These are phyloP conservation scores for Aspergillus floridensis DNA, from an alignment of 2,329 filamentous ascomycete species.

Conservation along the genomic window DNA sequence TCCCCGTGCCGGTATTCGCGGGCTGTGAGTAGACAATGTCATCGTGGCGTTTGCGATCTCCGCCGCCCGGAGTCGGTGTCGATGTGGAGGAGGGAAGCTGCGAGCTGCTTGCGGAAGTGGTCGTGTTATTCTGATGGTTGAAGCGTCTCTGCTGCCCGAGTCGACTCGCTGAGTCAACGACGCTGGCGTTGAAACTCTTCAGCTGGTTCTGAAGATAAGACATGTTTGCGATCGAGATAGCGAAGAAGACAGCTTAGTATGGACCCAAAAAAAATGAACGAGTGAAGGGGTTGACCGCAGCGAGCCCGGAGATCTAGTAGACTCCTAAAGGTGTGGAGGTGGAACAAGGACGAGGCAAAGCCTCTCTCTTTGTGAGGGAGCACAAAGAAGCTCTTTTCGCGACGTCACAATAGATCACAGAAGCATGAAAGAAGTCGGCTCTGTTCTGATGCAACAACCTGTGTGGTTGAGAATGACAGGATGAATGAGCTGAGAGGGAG, in stretches of 20 bases:
- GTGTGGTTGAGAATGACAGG: neutral
- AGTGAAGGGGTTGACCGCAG: neutral
- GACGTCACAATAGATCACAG: slow-evolving; percentile 8
- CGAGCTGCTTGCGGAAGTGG: slow-evolving; percentile 60
- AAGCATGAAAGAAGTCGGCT: neutral
- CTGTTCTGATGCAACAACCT: neutral
- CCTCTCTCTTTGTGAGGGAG: slow-evolving; percentile 16
- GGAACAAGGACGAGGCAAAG: slow-evolving; percentile 10
- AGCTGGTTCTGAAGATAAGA: slow-evolving; percentile 67
- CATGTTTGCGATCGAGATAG: slow-evolving; percentile 44
- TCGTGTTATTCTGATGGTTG: slow-evolving; percentile 43
- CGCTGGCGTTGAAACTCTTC: slow-evolving; percentile 60
- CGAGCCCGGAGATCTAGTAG: neutral
- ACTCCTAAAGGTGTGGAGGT: neutral
- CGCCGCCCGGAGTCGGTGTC: slow-evolving; percentile 31
- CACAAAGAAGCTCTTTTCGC: slow-evolving; percentile 12
- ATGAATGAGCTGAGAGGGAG: neutral
- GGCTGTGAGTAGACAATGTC: slow-evolving; percentile 70
- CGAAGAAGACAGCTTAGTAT: neutral
- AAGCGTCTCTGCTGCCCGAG: slow-evolving; percentile 54
- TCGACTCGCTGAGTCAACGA: slow-evolving; percentile 63
- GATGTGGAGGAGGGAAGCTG: slow-evolving; percentile 39
- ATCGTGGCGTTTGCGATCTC: slow-evolving; percentile 61
- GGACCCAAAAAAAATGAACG: neutral
- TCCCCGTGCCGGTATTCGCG: slow-evolving; percentile 70